Percentiles rank a stretch among this genome's conserved stretches.
Conservation (phyloP, 176 grass and related monocot genomes). For the Saccharum officinarum region DNA sequence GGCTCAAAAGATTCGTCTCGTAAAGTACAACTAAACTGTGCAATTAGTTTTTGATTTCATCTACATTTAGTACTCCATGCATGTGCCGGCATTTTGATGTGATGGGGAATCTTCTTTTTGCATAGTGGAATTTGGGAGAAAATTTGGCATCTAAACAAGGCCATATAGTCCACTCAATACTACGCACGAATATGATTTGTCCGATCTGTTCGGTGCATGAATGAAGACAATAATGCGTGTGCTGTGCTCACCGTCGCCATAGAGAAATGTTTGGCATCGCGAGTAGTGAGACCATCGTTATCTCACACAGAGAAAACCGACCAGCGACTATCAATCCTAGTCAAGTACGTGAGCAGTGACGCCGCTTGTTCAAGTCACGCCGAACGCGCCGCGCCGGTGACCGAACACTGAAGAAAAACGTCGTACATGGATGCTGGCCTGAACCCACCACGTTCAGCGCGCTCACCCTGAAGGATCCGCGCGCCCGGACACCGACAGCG, state of each 20-base stretch:
- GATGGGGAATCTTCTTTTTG: too few species aligned
- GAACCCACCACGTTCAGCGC: neutral
- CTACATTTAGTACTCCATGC: too few species aligned
- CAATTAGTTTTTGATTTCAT: too few species aligned
- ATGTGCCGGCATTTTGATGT: too few species aligned
- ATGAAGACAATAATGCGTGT: neutral
- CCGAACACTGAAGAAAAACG: neutral
- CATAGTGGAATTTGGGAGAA: too few species aligned
- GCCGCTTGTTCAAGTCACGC: slow-evolving; percentile 16
- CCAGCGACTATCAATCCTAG: neutral
- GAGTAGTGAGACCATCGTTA: neutral
- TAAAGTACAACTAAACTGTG: too few species aligned
- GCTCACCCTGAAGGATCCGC: too few species aligned
- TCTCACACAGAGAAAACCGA: neutral
- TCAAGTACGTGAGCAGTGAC: neutral
- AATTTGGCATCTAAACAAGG: too few species aligned
- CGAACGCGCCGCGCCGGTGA: neutral
- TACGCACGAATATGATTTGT: neutral
- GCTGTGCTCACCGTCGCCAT: neutral
- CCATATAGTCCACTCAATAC: slow-evolving; percentile 2
- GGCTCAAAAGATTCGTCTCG: too few species aligned
- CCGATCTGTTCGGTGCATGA: neutral
- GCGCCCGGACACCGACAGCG: neutral
- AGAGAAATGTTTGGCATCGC: neutral
- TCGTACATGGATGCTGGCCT: too few species aligned